Base-by-base conservation (phyloP, 1,284 basidiomycete genomes). In the Boletus smithii region DNA sequence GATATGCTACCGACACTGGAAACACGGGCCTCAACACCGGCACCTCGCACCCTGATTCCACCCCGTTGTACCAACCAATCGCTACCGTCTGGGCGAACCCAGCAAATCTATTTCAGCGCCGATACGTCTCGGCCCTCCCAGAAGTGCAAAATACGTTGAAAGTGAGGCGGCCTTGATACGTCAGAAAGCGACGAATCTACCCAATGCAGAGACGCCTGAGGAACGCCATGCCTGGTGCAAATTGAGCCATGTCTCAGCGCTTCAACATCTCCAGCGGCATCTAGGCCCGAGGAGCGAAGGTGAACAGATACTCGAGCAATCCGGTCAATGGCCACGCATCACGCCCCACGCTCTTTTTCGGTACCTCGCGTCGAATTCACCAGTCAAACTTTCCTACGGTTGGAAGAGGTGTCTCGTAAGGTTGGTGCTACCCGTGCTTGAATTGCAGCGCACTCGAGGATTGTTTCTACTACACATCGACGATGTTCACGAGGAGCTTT, bases 401-500 rank as follows among this genome's bases (percentile, higher is more conserved):
- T 74, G 73, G 74, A 49, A 49, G 27, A 16, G 31, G 1, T 49
- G 33, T n/a, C 44, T 76, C 1, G 51, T 51, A 0, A 10, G 16
- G 3, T 50, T 71, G 8, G 70, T 65, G 2, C 44, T 58, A 29
- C 43, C 52, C 2, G 36, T 68, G 26, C 47, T 74, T 3, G 45
- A 35, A 9, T 57, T 64, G 20, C 73, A 75, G 36, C 66, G 65
- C 13, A 57, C 69, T 16, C 49, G 53, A 22, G 31, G 54, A 39
- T 17, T 56, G 3, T 50, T 59, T 18, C 35, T 17, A 7, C 18
- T 55, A 8, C 8, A 14, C 2, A 23, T 52, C 10, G 33, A 20
- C 2, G 40, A 48, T 17, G 47, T 46, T 6, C 10, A 46, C 0
- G 60, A 66, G 20, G 69, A 71, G 5, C 60, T 67, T 27, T 48